These are phyloP conservation scores for Leishmania arabica DNA, from an alignment of 208 protist species.

Conservation along the genomic window DNA sequence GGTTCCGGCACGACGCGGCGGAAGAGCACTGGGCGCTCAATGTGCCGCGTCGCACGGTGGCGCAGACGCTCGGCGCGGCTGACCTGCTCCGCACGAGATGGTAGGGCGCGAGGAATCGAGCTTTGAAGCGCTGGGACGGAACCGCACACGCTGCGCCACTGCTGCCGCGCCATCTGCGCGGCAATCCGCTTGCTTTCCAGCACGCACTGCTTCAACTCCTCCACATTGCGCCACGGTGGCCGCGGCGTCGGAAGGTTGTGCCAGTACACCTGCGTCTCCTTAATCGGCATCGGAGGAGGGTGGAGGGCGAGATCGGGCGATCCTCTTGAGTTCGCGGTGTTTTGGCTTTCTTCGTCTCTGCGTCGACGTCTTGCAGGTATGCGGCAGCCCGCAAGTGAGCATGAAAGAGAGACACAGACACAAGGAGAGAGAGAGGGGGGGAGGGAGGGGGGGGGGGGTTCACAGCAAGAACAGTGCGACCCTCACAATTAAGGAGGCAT, in stretches of 20 bases:
- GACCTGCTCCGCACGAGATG: background rate
- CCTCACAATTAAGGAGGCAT: background rate
- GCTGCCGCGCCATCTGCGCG: background rate
- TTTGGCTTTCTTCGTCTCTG: background rate
- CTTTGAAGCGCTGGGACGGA: background rate
- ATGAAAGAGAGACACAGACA: background rate
- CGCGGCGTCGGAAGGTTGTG: slow-evolving; percentile 19
- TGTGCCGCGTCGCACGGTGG: background rate
- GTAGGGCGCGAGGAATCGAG: background rate
- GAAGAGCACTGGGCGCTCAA: slow-evolving; percentile 22
- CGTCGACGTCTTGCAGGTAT: background rate
- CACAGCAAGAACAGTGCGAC: background rate
- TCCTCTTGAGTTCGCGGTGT: background rate
- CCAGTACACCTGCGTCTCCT: slow-evolving; percentile 37
- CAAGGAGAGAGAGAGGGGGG: background rate
- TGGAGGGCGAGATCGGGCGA: background rate
- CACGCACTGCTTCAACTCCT: slow-evolving; percentile 14
- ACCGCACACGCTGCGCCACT: slow-evolving; percentile 1
- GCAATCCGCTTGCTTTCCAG: slow-evolving; percentile 12
- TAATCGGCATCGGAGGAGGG: slow-evolving; percentile 5
- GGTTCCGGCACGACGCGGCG: slow-evolving; percentile 55
- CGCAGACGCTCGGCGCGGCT: background rate
- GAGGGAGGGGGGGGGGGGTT: background rate
- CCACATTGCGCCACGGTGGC: slow-evolving; percentile 21
- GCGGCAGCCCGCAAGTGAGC: background rate